These are phyloP conservation scores for Isochrysis galbana DNA, from an alignment of 78 protist species.

Conservation along the genomic window DNA sequence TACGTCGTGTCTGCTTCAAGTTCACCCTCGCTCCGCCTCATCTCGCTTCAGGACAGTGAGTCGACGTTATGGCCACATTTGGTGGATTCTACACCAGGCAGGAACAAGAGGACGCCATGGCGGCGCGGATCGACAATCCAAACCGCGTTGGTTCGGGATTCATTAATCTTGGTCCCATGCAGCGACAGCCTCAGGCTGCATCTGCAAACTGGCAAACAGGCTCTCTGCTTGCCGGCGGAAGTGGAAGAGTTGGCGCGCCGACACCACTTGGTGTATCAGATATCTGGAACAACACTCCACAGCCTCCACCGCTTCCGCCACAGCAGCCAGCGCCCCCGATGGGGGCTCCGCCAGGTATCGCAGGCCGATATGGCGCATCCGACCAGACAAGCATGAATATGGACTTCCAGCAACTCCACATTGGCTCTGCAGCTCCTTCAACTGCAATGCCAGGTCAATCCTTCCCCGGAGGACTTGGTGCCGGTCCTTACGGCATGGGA, in stretches of 20 bases:
- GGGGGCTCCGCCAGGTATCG: not conserved
- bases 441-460: not conserved
- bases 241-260: not conserved
- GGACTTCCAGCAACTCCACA: not conserved
- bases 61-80: not conserved
- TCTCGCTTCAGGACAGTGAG: too few relatives aligned
- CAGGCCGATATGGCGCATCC: not conserved
- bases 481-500: not conserved
- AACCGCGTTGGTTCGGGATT: conserved; percentile 9
- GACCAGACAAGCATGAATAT: not conserved
- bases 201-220: not conserved
- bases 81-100: not conserved
- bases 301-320: not conserved
- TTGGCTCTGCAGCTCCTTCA: not conserved
- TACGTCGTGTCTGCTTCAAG: too few relatives aligned
- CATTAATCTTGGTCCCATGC: not conserved
- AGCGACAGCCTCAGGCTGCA: not conserved
- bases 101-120: conserved; percentile 14
- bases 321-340: not conserved
- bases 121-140: not conserved
- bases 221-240: not conserved
- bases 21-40: too few relatives aligned
- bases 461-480: too few relatives aligned
- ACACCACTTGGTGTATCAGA: not conserved
- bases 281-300: not conserved